Conservation (phyloP, 2,329 filamentous ascomycete genomes). For the Scleromitrula shiraiana region DNA sequence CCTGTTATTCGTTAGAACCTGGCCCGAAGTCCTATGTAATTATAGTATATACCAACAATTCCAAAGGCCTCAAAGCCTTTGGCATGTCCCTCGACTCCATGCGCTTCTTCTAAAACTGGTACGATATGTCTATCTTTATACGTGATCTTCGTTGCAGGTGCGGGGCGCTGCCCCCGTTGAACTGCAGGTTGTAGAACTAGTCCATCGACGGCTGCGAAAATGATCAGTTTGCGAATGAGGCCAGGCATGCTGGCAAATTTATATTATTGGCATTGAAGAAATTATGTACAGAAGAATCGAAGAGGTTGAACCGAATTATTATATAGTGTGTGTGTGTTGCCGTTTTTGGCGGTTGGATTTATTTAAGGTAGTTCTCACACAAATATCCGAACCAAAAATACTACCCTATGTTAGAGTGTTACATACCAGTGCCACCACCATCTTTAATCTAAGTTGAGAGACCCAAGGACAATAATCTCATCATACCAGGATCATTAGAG, state of each 20-base stretch:
- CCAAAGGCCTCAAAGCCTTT: constrained; percentile 31
- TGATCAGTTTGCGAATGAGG: constrained; percentile 29
- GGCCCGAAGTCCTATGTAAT: not conserved
- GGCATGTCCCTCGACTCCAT: constrained; percentile 10
- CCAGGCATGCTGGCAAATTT: constrained; percentile 28
- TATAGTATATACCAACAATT: constrained; percentile 27
- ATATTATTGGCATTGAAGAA: constrained; percentile 17
- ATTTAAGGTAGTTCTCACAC: no score
- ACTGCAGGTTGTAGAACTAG: constrained; percentile 28
- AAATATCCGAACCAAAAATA: no score
- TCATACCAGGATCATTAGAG: no score
- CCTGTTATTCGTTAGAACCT: constrained; percentile 43
- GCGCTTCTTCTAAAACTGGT: constrained; percentile 15
- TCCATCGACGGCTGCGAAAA: constrained; percentile 30
- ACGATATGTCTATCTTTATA: constrained; percentile 26
- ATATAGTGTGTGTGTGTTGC: no score
- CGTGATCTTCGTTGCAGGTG: constrained; percentile 25
- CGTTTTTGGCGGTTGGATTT: no score
- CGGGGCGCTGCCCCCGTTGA: constrained; percentile 23
- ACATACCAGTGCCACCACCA: no score
- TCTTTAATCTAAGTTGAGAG: no score
- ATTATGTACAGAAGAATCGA: not conserved
- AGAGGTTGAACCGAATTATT: no score
- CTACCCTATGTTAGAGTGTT: no score
- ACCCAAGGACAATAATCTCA: no score